phyloP scores from a whole-genome alignment of 2,329 filamentous ascomycete species.

The Arthrobotrys iridis region DNA sequence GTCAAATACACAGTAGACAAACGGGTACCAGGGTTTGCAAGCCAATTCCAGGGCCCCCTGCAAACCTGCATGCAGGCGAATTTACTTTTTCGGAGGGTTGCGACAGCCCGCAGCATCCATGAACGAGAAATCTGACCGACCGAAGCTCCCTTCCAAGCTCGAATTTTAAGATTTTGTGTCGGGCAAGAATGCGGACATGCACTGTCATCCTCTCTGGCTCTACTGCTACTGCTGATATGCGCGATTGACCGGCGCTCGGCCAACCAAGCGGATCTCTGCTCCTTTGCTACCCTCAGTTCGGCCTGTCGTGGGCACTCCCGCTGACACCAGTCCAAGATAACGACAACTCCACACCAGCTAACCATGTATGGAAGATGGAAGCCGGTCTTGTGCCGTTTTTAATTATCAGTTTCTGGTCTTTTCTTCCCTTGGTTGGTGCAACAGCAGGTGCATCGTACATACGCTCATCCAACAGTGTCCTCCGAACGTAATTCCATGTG shows the following conservation, averaged over 20 bases:
- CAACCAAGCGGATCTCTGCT: not conserved
- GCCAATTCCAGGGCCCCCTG: slow-evolving; percentile 40
- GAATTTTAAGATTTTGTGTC: slow-evolving; percentile 17
- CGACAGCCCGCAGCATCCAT: slow-evolving; percentile 47
- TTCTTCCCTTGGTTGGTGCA: slow-evolving; percentile 20
- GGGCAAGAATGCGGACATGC: not conserved
- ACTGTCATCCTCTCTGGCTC: no score
- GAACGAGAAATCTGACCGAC: slow-evolving; percentile 29
- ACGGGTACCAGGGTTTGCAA: slow-evolving; percentile 38
- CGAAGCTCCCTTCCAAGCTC: slow-evolving; percentile 12
- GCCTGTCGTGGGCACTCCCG: not conserved
- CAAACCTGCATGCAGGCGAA: slow-evolving; percentile 43
- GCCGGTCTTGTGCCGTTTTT: slow-evolving; percentile 35
- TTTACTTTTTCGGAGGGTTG: slow-evolving; percentile 54
- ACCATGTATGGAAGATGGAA: slow-evolving; percentile 31
- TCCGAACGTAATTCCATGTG: slow-evolving; percentile 3
- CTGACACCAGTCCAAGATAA: slow-evolving; percentile 7
- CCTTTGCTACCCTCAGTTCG: not conserved
- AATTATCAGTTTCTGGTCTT: slow-evolving; percentile 17
- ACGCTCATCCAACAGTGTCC: not conserved
- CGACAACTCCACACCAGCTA: not conserved
- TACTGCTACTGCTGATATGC: slow-evolving; percentile 29
- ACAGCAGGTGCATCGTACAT: slow-evolving; percentile 9
- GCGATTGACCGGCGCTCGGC: slow-evolving; percentile 10
- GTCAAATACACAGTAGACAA: slow-evolving; percentile 20